A percentile compares a stretch with the other conserved stretches of the same genome.
These are phyloP conservation scores for Xylariaceae sp. DNA, from an alignment of 2,329 filamentous ascomycete genomes.

Conservation along the genomic window DNA sequence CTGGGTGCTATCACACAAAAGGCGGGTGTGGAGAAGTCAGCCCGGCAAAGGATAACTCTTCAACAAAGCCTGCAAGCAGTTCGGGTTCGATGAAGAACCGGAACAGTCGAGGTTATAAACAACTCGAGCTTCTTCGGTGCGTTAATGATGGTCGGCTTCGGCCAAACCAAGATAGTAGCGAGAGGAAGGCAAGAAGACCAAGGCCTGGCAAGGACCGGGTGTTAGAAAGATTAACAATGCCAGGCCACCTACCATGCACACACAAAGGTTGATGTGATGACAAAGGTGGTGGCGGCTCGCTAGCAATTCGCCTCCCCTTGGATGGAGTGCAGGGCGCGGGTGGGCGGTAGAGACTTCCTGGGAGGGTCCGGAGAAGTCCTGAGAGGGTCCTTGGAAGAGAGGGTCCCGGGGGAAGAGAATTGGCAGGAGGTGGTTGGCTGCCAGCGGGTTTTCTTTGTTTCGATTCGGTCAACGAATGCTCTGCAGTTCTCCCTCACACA, in stretches of 20 bases:
- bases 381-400: background rate
- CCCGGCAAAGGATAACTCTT: background rate
- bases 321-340: background rate
- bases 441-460: constrained; percentile 7
- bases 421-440: constrained; percentile 1
- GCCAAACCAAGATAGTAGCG: background rate
- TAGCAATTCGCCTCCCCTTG: constrained; percentile 5
- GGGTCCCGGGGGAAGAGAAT: background rate
- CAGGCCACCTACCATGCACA: background rate
- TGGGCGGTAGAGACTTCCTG: background rate
- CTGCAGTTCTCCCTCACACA: background rate
- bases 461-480: constrained; percentile 6
- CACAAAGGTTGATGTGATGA: background rate
- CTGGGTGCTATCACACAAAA: background rate
- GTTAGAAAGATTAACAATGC: constrained; percentile 4
- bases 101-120: constrained; percentile 1
- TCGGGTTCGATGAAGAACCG: background rate
- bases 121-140: background rate
- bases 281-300: constrained; percentile 7
- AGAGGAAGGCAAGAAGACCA: background rate
- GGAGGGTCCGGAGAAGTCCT: no score
- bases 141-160: background rate
- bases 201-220: background rate
- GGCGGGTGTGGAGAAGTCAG: background rate
- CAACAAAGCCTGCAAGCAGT: background rate